These are phyloP conservation scores for Teratosphaeria pseudoeucalypti DNA, from an alignment of 2,329 filamentous ascomycete species.

Conservation along the genomic window DNA sequence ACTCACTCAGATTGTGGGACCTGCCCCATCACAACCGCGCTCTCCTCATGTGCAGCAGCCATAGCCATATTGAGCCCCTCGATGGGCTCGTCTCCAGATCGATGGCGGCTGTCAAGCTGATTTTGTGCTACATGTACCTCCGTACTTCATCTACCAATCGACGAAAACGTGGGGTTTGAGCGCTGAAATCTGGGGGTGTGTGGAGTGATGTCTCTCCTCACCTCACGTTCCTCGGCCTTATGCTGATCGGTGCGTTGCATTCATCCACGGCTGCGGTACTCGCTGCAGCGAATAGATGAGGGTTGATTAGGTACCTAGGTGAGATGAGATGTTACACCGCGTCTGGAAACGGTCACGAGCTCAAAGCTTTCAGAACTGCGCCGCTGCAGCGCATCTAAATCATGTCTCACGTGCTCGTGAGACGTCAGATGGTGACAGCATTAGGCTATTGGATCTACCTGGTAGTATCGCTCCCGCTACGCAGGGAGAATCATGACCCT, in stretches of 20 bases:
- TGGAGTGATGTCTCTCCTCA: not conserved
- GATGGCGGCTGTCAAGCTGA: not conserved
- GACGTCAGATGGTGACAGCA: not conserved
- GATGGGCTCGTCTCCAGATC: not conserved
- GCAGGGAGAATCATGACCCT: not conserved
- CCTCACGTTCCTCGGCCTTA: not conserved
- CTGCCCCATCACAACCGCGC: not conserved
- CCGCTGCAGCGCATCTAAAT: not conserved
- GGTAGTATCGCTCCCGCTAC: not conserved
- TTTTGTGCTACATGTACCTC: not conserved
- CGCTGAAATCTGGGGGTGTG: not conserved
- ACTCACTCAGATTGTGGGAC: not conserved
- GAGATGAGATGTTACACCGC: not conserved
- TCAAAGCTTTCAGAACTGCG: not conserved
- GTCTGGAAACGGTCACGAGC: not conserved
- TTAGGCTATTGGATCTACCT: not conserved
- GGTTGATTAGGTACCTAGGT: not conserved
- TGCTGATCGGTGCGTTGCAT: not conserved
- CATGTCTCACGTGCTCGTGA: not conserved
- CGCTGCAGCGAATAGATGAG: not conserved
- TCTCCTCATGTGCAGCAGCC: not conserved
- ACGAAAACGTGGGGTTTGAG: not conserved
- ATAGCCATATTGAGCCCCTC: not conserved
- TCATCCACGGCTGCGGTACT: not conserved
- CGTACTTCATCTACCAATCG: not conserved